Percentiles rank a stretch among this genome's conserved stretches.
phyloP scores from a whole-genome alignment of 2,329 filamentous ascomycete species.

The Neospermospora avenae region DNA sequence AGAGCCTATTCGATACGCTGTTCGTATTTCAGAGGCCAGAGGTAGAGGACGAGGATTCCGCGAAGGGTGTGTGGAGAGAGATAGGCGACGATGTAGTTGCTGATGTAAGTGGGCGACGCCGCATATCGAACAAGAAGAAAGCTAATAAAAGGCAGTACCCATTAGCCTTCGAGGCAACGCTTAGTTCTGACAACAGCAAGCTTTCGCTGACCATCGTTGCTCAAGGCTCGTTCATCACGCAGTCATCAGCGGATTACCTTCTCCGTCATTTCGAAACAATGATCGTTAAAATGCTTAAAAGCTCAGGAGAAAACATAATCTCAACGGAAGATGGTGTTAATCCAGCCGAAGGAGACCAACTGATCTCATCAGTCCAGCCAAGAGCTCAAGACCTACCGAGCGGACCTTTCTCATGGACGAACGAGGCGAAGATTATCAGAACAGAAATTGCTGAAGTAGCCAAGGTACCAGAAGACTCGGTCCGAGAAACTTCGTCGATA shows the following conservation, averaged over 20 bases:
- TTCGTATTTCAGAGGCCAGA: slow-evolving; percentile 72
- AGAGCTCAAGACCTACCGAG: background rate
- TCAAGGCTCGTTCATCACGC: slow-evolving; percentile 44
- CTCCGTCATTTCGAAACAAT: slow-evolving; percentile 41
- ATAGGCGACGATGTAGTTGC: slow-evolving; percentile 43
- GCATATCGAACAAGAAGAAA: background rate
- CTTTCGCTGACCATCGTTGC: slow-evolving; percentile 60
- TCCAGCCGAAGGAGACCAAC: background rate
- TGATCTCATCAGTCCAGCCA: background rate
- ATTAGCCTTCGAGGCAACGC: slow-evolving; percentile 70
- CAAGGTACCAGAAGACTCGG: slow-evolving; percentile 45
- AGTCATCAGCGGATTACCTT: slow-evolving; percentile 37
- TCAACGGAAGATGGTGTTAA: background rate
- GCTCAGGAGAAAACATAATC: slow-evolving; percentile 17
- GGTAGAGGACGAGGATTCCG: slow-evolving; percentile 26
- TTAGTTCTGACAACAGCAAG: slow-evolving; percentile 42
- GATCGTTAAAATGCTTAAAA: slow-evolving; percentile 20
- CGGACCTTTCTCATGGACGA: slow-evolving; percentile 48
- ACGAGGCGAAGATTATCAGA: slow-evolving; percentile 50
- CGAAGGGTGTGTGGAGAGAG: slow-evolving; percentile 51
- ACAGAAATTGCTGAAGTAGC: slow-evolving; percentile 62
- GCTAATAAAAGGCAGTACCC: slow-evolving; percentile 42
- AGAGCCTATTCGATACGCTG: slow-evolving; percentile 71
- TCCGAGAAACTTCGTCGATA: slow-evolving; percentile 62
- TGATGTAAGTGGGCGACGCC: slow-evolving; percentile 36